A percentile compares a stretch with the other conserved stretches of the same genome.
Evolutionary conservation across 441 rosid species (phyloP).

Genomic region (Gossypium lobatum): DNA sequence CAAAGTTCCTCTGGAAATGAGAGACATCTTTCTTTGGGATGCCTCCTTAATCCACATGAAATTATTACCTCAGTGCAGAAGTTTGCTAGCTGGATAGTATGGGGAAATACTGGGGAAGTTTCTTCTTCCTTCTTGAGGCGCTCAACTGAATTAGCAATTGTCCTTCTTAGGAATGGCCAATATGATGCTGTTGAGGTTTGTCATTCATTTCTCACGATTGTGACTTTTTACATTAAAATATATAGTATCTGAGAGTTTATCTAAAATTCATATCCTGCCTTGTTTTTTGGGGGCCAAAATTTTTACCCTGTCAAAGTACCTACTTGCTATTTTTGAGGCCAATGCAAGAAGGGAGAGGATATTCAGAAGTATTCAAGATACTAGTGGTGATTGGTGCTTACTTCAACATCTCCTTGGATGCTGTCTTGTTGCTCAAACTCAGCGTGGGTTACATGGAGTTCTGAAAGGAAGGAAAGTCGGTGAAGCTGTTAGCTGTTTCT

Average conservation of each 20-base stretch:
- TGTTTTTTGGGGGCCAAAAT: not conserved
- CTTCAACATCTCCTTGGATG: constrained; percentile 94
- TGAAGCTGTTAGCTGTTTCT: constrained; percentile 87
- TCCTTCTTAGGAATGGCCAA: constrained; percentile 79
- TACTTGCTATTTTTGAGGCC: constrained; percentile 70
- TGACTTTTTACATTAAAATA: not conserved
- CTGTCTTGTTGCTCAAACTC: constrained; percentile 85
- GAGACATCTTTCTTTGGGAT: constrained; percentile 22
- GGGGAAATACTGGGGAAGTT: constrained; percentile 65
- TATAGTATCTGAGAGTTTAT: constrained; percentile 8
- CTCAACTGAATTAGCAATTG: constrained; percentile 65
- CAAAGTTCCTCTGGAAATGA: constrained; percentile 34
- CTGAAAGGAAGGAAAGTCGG: constrained; percentile 63
- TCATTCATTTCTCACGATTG: not conserved
- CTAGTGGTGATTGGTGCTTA: constrained; percentile 74
- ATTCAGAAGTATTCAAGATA: constrained; percentile 69
- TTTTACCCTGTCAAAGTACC: constrained; percentile 35
- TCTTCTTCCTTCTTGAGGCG: constrained; percentile 65
- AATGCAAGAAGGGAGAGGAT: constrained; percentile 62
- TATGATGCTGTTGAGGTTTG: constrained; percentile 85
- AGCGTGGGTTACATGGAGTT: constrained; percentile 48
- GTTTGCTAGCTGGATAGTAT: constrained; percentile 79
- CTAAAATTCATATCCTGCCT: constrained; percentile 20
- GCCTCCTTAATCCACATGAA: constrained; percentile 58
- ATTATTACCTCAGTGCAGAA: constrained; percentile 49